Evolutionary conservation across 331 rosid species (phyloP), one percentile per base, ranked within the genome.

Genomic region (Cydonia oblonga): DNA sequence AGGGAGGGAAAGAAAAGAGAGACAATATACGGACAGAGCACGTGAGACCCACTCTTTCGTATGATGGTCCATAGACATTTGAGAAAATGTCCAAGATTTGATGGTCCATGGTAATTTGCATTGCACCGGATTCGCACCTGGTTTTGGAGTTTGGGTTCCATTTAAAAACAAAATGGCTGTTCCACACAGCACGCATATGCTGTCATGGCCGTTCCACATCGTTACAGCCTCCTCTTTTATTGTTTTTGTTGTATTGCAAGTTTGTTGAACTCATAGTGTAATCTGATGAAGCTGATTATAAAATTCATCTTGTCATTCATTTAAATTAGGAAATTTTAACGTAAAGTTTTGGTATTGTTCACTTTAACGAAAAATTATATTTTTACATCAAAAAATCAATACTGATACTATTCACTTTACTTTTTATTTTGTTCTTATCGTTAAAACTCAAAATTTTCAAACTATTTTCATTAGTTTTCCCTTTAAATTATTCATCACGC

Each of bases 41-140:
- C 28, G 65, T 67, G 73, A 29, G 75, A 65, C 75, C 82, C 70
- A 15, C 42, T 38, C 67, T 62, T 61, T 66, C 33, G 18, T 19
- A 10, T 19, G 57, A 29, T 74, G 75, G 69, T 81, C 78, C 84
- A 78, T 53, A 62, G 64, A 70, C 32, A 69, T 46, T 72, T 68
- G 46, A 23, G 67, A 22, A 23, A 62, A 46, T 25, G 52, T 22
- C 35, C 29, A 25, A 23, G 16, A 8, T 29, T 15, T 23, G 61
- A 53, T 76, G 75, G 68, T 61, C 72, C 83, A 66, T 66, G 19
- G 53, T 60, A 70, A 2, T 10, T 57, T 44, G 58, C 29, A 57
- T 49, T 3, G 74, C 67, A 24, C 22, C 38, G 40, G 40, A 62
- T 16, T 29, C 30, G 23, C 66, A 40, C 24, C 66, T 18, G 42